Base-by-base conservation (phyloP, 352 stramenopile species). In the Thraustotheca clavata region DNA sequence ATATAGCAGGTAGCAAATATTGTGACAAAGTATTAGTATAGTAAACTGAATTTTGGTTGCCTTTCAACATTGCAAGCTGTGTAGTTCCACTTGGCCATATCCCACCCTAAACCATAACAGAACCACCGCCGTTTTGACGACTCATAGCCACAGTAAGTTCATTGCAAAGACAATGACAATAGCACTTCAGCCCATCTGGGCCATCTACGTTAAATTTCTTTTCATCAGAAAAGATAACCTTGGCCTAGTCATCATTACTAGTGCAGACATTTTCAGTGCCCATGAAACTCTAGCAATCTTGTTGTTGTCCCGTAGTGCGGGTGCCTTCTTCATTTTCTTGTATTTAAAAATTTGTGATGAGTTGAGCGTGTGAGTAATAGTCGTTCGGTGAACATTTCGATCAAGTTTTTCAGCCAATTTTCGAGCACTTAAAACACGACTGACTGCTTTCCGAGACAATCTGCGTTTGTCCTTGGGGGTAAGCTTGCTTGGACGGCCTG, bases 171-270 rank as follows among this genome's bases (percentile, higher is more conserved):
- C 75, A 71, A 0, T 55, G 60, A 69, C 73, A 84, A 33, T 73
- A 75, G 12, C 60, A 12, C 31, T 75, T 59, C 6, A 67, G 70
- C 0, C 72, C 68, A 24, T 83, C 73, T 1, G 68, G 70, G 0
- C 72, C 73, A 22, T 80, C 73, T 3, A 76, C 43, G 39, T 75
- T 79, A 33, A 67, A 79, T 32, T 74, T 76, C 57, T 77, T 77
- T 29, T 79, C 69, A 16, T 83, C 69, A 0, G 71, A 76, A 39
- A 77, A 79, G 54, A 79, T 70, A 16, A 72, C 65, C 16, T 20
- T 59, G 46, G 27, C 59, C 55, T 20, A 43, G 20, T 18, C 38
- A 20, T 43, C 38, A 43, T 43, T 20, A 43, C 38, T 43, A 43
- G 38, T 43, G 20, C 38, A 20, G 49, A 33, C n/a, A 52, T 57